Conservation (phyloP, 768 basidiomycete genomes). For the Xerocomellus amylosporus region DNA sequence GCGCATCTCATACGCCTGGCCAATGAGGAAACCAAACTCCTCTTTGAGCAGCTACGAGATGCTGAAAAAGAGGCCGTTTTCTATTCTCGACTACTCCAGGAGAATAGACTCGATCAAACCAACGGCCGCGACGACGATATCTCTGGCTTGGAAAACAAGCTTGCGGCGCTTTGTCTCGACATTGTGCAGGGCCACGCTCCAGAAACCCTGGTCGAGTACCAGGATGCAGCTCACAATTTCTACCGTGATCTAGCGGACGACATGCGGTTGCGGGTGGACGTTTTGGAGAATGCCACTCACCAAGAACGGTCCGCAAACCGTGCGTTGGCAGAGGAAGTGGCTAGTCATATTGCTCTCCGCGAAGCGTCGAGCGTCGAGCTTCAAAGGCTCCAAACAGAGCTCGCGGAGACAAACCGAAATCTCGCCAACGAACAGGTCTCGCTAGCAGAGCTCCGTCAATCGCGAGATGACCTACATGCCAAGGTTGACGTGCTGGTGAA, state of each 20-base stretch:
- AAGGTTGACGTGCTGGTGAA: slow-evolving; percentile 27
- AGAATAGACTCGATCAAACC: slow-evolving; percentile 2
- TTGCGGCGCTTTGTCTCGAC: slow-evolving; percentile 17
- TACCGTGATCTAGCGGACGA: slow-evolving; percentile 38
- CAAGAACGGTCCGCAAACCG: slow-evolving; percentile 20
- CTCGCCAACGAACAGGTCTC: slow-evolving; percentile 25
- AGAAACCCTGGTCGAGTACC: slow-evolving; percentile 12
- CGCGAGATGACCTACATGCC: slow-evolving; percentile 28
- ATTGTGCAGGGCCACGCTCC: slow-evolving; percentile 11
- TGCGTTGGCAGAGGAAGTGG: slow-evolving; percentile 36
- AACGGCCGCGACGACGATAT: not conserved
- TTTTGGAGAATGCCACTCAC: slow-evolving; percentile 5
- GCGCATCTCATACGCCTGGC: slow-evolving; percentile 58
- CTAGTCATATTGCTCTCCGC: slow-evolving; percentile 39
- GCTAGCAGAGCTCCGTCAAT: slow-evolving; percentile 10
- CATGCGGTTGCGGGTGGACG: slow-evolving; percentile 22
- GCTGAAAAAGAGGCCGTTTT: slow-evolving; percentile 16
- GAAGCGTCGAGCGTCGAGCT: slow-evolving; percentile 44
- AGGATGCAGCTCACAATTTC: slow-evolving; percentile 31
- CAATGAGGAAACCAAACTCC: slow-evolving; percentile 49
- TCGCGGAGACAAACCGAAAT: slow-evolving; percentile 20
- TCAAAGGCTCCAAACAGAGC: slow-evolving; percentile 40
- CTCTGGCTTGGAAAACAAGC: slow-evolving; percentile 18
- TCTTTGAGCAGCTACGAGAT: slow-evolving; percentile 29
- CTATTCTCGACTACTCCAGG: slow-evolving; percentile 11